Conservation (phyloP, 2,329 filamentous ascomycete genomes). For the Delphinella strobiligena region DNA sequence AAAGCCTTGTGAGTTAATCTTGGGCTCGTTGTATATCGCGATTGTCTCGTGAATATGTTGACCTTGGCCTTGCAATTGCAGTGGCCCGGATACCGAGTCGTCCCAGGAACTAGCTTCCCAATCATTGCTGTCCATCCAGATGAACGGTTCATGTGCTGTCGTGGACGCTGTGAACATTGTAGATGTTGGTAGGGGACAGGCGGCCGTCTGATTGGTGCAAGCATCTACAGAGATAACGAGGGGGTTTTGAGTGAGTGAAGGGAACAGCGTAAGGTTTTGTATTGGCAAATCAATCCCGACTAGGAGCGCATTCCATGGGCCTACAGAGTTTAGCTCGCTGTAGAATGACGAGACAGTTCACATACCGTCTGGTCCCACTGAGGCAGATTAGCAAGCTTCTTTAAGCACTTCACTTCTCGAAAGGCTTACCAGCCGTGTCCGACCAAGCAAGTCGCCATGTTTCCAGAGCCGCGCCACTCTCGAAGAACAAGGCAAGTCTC, state of each 20-base stretch:
- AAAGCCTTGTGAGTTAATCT: neutral
- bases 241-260: constrained; percentile 1
- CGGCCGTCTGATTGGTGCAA: neutral
- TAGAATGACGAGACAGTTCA: too few relatives aligned
- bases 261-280: constrained; percentile 2
- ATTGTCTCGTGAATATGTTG: constrained; percentile 1
- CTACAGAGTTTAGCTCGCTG: neutral
- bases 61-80: neutral
- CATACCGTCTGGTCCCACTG: neutral
- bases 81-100: constrained; percentile 2
- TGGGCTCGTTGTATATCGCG: neutral
- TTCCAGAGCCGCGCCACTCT: too few relatives aligned
- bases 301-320: constrained; percentile 2
- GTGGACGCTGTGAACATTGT: constrained; percentile 1
- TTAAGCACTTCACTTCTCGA: too few relatives aligned
- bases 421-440: too few relatives aligned
- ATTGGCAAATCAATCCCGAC: neutral
- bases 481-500: too few relatives aligned
- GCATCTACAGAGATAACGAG: neutral
- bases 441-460: too few relatives aligned
- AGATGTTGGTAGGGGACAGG: neutral
- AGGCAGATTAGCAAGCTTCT: too few relatives aligned
- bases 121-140: neutral
- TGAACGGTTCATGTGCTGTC: neutral
- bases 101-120: neutral